Percentiles rank a stretch among this genome's conserved stretches.
phyloP scores from a whole-genome alignment of 2,329 filamentous ascomycete species.

The Neofusicoccum parvum region DNA sequence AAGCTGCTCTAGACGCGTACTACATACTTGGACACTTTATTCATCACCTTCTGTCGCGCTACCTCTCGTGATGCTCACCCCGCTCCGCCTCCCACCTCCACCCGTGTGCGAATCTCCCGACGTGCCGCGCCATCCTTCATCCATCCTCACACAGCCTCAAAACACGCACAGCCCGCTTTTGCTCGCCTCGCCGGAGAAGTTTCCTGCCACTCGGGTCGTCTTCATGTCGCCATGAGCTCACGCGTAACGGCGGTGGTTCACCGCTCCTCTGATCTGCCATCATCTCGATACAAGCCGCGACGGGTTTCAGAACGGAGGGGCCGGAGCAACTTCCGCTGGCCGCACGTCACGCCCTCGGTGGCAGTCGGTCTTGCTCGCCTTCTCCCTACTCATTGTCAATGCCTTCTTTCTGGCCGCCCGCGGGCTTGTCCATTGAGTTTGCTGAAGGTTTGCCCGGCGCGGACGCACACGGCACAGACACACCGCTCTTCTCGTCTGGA shows the following conservation, averaged over 20 bases:
- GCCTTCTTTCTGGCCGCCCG: too few relatives aligned
- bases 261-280: neutral
- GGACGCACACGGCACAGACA: too few relatives aligned
- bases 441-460: neutral
- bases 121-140: neutral
- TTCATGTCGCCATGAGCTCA: too few relatives aligned
- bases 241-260: neutral
- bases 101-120: neutral
- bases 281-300: neutral
- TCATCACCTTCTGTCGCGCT: neutral
- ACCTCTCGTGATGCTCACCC: neutral
- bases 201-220: too few relatives aligned
- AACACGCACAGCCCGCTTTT: too few relatives aligned
- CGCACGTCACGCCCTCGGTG: neutral
- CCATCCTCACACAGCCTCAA: neutral
- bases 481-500: too few relatives aligned
- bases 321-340: neutral
- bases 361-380: neutral
- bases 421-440: neutral
- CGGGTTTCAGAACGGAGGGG: neutral
- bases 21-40: neutral
- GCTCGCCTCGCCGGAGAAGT: too few relatives aligned
- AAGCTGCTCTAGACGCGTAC: conserved; percentile 4
- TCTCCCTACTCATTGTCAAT: too few relatives aligned
- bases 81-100: neutral